Conservation (phyloP, 163 green algal genomes). For the Picocystis sp. region DNA sequence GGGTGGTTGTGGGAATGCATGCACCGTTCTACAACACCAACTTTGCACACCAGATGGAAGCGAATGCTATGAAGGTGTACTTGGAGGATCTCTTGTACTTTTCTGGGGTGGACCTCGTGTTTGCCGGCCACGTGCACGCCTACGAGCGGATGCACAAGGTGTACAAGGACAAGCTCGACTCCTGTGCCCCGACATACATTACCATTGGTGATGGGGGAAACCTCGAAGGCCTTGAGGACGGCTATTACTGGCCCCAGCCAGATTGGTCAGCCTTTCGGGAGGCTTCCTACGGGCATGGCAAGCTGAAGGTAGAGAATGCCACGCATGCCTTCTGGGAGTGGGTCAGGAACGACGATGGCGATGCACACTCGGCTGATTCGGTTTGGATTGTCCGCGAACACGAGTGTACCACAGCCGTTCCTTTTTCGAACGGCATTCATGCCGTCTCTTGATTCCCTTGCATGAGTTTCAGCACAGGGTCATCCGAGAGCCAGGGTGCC, state of each 20-base stretch:
- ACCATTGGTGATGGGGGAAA: constrained; percentile 58
- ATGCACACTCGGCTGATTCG: constrained; percentile 7
- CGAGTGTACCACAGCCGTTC: no score
- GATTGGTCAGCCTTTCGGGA: constrained; percentile 32
- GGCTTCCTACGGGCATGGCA: constrained; percentile 32
- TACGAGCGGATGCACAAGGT: constrained; percentile 44
- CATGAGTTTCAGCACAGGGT: no score
- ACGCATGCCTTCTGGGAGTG: constrained; percentile 36
- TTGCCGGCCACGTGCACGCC: constrained; percentile 56
- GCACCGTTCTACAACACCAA: constrained; percentile 37
- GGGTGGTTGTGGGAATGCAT: constrained; percentile 53
- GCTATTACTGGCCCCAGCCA: constrained; percentile 15
- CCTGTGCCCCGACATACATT: constrained; percentile 34
- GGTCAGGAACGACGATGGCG: constrained; percentile 27
- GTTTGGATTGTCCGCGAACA: constrained; percentile 4
- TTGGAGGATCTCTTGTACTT: constrained; percentile 44
- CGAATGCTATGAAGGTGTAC: constrained; percentile 25
- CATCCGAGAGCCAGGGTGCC: no score
- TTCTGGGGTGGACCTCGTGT: constrained; percentile 43
- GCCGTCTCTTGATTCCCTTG: no score
- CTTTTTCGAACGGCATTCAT: no score
- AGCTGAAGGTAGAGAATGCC: constrained; percentile 24
- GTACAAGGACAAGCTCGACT: constrained; percentile 15
- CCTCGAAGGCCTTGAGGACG: constrained; percentile 28
- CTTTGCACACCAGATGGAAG: constrained; percentile 36